Conservation (phyloP, 2,329 filamentous ascomycete species). For the Graphiopsis chlorocephala region DNA sequence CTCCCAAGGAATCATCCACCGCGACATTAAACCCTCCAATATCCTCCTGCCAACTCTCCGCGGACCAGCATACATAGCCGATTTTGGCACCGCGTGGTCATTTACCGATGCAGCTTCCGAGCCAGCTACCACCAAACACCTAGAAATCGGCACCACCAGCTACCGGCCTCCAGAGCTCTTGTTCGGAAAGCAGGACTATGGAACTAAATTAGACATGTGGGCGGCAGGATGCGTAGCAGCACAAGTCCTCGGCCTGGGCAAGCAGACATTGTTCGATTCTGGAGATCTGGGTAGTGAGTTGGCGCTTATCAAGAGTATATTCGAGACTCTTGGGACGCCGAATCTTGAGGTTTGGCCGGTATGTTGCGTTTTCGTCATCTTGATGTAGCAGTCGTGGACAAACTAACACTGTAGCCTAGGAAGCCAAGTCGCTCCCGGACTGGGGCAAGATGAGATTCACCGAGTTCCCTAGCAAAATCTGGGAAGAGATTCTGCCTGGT, state of each 20-base stretch:
- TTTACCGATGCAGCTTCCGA: conserved; percentile 60
- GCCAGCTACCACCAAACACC: conserved; percentile 66
- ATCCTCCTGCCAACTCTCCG: conserved; percentile 45
- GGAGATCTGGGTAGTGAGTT: conserved; percentile 90
- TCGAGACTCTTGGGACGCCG: conserved; percentile 86
- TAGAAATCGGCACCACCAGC: conserved; percentile 88
- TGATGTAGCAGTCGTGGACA: not conserved
- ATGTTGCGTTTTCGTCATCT: conserved; percentile 27
- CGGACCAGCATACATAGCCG: conserved; percentile 78
- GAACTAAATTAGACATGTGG: conserved; percentile 79
- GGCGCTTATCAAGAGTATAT: conserved; percentile 85
- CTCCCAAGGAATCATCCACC: conserved; percentile 73
- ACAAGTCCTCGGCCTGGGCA: conserved; percentile 60
- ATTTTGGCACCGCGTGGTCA: conserved; percentile 92
- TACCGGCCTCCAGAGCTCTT: conserved; percentile 89
- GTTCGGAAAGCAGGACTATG: conserved; percentile 77
- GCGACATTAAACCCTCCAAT: conserved; percentile 92
- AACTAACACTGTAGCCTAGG: conserved; percentile 34
- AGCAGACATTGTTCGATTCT: conserved; percentile 74
- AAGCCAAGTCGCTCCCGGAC: conserved; percentile 70
- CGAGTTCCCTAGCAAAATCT: conserved; percentile 64
- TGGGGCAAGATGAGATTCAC: conserved; percentile 85
- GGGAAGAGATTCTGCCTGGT: conserved; percentile 67
- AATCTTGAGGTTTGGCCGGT: conserved; percentile 78
- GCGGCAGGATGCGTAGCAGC: conserved; percentile 79